phyloP scores from a whole-genome alignment of 2,329 filamentous ascomycete species.

The Penicillium olsonii region DNA sequence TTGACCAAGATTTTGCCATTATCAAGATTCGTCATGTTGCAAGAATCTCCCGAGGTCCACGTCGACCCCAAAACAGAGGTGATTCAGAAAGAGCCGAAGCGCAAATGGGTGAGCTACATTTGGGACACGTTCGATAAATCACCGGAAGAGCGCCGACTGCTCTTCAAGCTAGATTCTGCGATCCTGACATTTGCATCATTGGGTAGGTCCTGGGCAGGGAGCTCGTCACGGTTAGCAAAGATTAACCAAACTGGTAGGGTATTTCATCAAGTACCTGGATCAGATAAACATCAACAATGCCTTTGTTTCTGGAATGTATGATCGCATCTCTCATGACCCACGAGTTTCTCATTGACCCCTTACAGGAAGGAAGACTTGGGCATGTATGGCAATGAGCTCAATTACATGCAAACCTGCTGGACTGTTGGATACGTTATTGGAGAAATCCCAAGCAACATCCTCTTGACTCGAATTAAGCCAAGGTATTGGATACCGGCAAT shows the following conservation, averaged over 20 bases:
- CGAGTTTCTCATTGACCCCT: not conserved
- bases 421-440: conserved; percentile 62
- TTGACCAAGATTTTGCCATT: no score
- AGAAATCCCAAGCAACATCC: conserved; percentile 53
- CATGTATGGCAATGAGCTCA: conserved; percentile 57
- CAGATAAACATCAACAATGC: conserved; percentile 50
- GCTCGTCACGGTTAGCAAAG: not conserved
- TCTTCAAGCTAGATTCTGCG: conserved; percentile 53
- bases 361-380: conserved; percentile 54
- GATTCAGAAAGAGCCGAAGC: conserved; percentile 31
- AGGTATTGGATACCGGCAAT: conserved; percentile 51
- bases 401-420: conserved; percentile 59
- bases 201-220: conserved; percentile 32
- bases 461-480: conserved; percentile 52
- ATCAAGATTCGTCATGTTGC: conserved; percentile 20
- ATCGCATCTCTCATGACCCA: not conserved
- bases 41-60: conserved; percentile 16
- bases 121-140: conserved; percentile 58
- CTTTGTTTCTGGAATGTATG: conserved; percentile 50
- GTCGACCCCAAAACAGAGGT: conserved; percentile 10
- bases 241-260: conserved; percentile 34
- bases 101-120: conserved; percentile 52
- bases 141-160: conserved; percentile 50
- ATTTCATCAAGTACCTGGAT: conserved; percentile 54
- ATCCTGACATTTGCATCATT: conserved; percentile 51